These are phyloP conservation scores for Marsdenia floribunda DNA, from an alignment of 257 asterid species.

Conservation along the genomic window DNA sequence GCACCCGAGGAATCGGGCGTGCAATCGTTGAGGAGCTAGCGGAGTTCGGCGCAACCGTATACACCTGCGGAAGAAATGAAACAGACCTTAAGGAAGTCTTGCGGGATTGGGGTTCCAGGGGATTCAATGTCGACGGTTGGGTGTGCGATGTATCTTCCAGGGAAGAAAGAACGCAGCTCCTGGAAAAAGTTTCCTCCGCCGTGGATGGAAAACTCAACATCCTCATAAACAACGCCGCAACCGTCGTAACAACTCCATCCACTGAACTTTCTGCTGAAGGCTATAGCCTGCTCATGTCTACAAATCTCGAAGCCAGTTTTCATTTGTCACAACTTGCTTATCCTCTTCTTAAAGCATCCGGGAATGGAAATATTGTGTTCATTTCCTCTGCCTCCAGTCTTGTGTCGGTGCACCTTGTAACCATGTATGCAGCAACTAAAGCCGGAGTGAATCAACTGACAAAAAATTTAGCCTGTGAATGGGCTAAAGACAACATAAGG, in stretches of 20 bases:
- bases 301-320: slow-evolving; percentile 20
- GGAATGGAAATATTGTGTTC: slow-evolving; percentile 21
- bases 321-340: slow-evolving; percentile 21
- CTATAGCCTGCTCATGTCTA: neutral
- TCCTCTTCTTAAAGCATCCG: slow-evolving; percentile 19
- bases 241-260: neutral
- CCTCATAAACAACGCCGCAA: slow-evolving; percentile 16
- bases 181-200: no score
- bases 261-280: neutral
- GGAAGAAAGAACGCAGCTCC: no score
- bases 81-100: no score
- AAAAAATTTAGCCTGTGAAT: slow-evolving; percentile 11
- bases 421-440: slow-evolving; percentile 7
- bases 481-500: slow-evolving; percentile 13
- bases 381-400: slow-evolving; percentile 22
- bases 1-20: no score
- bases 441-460: slow-evolving; percentile 13
- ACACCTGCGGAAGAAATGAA: no score
- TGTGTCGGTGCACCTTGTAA: neutral
- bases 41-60: no score
- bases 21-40: no score
- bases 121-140: no score
- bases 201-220: no score
- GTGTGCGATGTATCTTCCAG: no score
- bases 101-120: no score